Conservation (phyloP, 345 rosid genomes). For the Barbarea vulgaris region DNA sequence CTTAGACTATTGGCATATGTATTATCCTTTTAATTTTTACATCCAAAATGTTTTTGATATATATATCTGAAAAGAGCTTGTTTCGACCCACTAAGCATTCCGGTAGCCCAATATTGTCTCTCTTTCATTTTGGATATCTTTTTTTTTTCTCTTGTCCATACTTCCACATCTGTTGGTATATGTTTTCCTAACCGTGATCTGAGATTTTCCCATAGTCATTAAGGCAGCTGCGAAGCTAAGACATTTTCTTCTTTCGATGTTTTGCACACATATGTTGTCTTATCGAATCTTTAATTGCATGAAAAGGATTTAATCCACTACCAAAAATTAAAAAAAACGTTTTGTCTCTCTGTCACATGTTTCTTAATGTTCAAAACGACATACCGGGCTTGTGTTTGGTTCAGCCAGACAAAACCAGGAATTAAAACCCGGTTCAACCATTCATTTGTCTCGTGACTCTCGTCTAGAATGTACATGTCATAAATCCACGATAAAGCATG, state of each 20-base stretch:
- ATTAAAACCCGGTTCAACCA: background rate
- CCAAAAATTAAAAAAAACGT: background rate
- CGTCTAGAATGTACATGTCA: background rate
- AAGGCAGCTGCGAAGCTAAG: background rate
- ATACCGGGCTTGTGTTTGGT: background rate
- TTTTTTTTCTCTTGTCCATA: background rate
- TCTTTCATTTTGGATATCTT: too few species aligned
- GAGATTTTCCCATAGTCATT: background rate
- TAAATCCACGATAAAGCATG: background rate
- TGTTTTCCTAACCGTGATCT: background rate
- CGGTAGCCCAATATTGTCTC: background rate
- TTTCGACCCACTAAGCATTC: background rate
- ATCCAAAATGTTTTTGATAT: too few species aligned
- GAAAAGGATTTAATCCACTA: background rate
- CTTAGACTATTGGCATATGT: too few species aligned
- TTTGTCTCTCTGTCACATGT: background rate
- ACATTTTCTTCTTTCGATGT: background rate
- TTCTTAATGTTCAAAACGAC: background rate
- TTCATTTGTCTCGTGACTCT: background rate
- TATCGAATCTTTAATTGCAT: background rate
- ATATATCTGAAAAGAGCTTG: background rate
- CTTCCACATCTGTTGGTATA: background rate
- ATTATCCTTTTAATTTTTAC: background rate
- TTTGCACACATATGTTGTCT: background rate
- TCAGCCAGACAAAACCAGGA: background rate